Conservation (phyloP, 192 early-diverging fungal species). For the Podila epigama region DNA sequence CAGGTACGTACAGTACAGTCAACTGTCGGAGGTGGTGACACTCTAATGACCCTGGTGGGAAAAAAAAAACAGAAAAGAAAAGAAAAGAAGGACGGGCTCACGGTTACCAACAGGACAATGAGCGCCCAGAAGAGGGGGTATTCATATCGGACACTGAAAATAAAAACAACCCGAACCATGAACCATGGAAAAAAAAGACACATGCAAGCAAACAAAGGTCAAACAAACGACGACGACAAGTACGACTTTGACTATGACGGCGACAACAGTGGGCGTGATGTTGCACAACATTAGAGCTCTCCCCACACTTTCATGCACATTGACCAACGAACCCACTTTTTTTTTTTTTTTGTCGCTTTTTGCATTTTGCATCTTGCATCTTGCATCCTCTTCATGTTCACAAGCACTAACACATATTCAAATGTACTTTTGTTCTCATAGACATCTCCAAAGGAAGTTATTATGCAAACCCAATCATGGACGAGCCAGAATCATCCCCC, state of each 20-base stretch:
- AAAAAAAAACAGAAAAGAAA: not conserved
- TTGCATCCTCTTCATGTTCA: too few relatives aligned
- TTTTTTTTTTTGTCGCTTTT: constrained; percentile 1
- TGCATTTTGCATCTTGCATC: not conserved
- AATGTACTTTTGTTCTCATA: not conserved
- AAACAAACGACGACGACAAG: not conserved
- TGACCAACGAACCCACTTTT: constrained; percentile 31
- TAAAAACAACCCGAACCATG: not conserved
- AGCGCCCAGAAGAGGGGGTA: not conserved
- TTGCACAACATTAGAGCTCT: not conserved
- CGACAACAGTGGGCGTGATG: constrained; percentile 1
- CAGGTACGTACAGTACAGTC: constrained; percentile 49
- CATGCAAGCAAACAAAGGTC: not conserved
- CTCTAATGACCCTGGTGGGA: not conserved
- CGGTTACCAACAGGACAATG: not conserved
- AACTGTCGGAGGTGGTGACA: not conserved
- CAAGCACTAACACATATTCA: not conserved
- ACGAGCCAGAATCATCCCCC: constrained; percentile 38
- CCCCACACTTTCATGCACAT: constrained; percentile 20
- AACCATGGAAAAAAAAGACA: not conserved
- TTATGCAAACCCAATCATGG: constrained; percentile 66
- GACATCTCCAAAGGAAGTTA: constrained; percentile 67
- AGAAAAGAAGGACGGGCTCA: not conserved
- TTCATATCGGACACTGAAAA: constrained; percentile 1
- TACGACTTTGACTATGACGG: too few relatives aligned